Base-by-base conservation (phyloP, 768 basidiomycete genomes). In the Gymnopilus dilepis region DNA sequence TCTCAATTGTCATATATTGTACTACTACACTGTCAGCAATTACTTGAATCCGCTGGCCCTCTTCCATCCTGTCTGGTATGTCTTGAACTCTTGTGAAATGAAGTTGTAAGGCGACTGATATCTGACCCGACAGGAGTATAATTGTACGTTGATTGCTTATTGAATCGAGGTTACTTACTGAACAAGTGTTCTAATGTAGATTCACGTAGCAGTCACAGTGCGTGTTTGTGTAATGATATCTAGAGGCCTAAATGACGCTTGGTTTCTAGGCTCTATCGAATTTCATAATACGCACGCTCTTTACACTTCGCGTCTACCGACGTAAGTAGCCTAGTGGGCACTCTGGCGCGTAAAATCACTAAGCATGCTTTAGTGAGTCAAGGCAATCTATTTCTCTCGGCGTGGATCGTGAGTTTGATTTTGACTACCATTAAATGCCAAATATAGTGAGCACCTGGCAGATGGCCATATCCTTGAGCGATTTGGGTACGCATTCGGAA, bases 61-160 rank as follows among this genome's bases (percentile, higher is more conserved):
- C 19, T 8, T 67, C 13, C 60, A 64, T 21, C 81, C 82, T 0
- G 76, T 83, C 9, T 88, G 87, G 87, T 85, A 51, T 37, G 82
- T 68, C 42, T 5, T 21, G 11, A 8, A 37, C 24, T 33, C 42
- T 34, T n/a, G 8, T 15, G 30, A 30, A 19, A 40, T 34, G n/a
- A n/a, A n/a, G n/a, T n/a, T n/a, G n/a, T n/a, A n/a, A n/a, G n/a
- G n/a, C n/a, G n/a, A n/a, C n/a, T n/a, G n/a, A n/a, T n/a, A n/a
- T n/a, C n/a, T n/a, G n/a, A n/a, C n/a, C n/a, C n/a, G n/a, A n/a
- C 37, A 86, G 85, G 85, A 84, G 80, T 67, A 70, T 86, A 26
- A 74, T 83, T 26, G 85, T 86, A 63, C 70, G 84, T 13, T 37
- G 9, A 24, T 37, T 13, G 0, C 34, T 22, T 40, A 37, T 40